phyloP scores from a whole-genome alignment of 1,139 yeast genomes.

The Diutina rugosa region DNA sequence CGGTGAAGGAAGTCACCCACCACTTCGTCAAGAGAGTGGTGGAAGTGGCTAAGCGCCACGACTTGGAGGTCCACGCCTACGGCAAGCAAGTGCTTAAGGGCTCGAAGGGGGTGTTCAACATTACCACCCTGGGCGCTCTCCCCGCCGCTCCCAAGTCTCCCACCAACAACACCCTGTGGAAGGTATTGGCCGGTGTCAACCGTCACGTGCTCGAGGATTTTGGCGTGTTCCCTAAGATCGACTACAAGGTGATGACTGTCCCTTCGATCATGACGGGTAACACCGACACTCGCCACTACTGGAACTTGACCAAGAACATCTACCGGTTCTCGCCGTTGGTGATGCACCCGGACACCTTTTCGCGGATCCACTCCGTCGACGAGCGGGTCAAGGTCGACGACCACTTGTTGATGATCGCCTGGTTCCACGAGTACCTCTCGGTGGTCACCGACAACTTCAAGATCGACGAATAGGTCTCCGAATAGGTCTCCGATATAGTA shows the following conservation, averaged over 20 bases:
- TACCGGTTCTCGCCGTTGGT: constrained; percentile 7
- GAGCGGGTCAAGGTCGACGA: constrained; percentile 22
- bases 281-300: constrained; percentile 2
- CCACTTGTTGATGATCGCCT: constrained; percentile 29
- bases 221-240: not conserved
- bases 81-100: not conserved
- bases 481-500: too few species aligned
- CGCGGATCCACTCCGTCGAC: constrained; percentile 26
- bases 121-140: constrained; percentile 3
- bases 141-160: constrained; percentile 29
- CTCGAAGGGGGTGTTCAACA: not conserved
- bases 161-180: constrained; percentile 24
- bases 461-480: too few species aligned
- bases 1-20: not conserved
- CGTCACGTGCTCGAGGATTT: constrained; percentile 29
- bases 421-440: constrained; percentile 28
- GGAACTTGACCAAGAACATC: constrained; percentile 2
- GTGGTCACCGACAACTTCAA: not conserved
- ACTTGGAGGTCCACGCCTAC: not conserved
- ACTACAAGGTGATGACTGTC: not conserved
- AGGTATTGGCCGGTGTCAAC: constrained; percentile 27
- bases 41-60: not conserved
- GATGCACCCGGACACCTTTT: constrained; percentile 20
- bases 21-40: not conserved
- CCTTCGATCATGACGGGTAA: constrained; percentile 1